These are phyloP conservation scores for Terana coerulea DNA, from an alignment of 768 basidiomycete species.

Conservation along the genomic window DNA sequence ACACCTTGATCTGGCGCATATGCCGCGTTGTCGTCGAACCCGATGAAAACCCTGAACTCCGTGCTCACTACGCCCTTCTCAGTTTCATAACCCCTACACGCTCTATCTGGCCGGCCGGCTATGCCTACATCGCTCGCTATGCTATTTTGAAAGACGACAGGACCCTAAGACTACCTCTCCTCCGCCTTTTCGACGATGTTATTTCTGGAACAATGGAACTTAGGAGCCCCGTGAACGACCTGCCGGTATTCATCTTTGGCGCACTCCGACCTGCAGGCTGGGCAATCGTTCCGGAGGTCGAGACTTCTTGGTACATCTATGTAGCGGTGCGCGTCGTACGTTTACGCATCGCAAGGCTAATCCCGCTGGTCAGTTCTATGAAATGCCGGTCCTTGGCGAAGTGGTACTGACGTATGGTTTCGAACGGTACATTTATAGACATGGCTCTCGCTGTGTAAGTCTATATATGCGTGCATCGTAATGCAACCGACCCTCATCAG, in stretches of 20 bases:
- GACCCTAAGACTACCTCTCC: background rate
- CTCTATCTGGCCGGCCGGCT: slow-evolving; percentile 3
- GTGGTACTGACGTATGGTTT: background rate
- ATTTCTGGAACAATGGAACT: slow-evolving; percentile 6
- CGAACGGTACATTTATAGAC: too few species aligned
- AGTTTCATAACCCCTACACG: slow-evolving; percentile 2
- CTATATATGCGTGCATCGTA: too few species aligned
- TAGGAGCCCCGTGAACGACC: background rate
- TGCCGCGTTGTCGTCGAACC: background rate
- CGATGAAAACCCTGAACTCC: background rate
- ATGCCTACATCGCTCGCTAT: background rate
- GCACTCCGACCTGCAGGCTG: slow-evolving; percentile 2
- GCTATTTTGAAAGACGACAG: background rate
- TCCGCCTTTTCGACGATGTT: slow-evolving; percentile 5
- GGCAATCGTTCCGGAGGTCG: background rate
- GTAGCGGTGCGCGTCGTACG: background rate
- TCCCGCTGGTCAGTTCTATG: slow-evolving; percentile 4
- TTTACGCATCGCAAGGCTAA: background rate
- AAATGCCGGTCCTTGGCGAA: too few species aligned
- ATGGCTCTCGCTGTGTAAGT: too few species aligned
- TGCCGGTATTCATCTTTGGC: slow-evolving; percentile 1
- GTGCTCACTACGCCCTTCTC: slow-evolving; percentile 2
- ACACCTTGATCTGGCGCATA: background rate
- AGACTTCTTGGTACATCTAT: background rate
- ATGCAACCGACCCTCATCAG: too few species aligned